phyloP scores from a whole-genome alignment of 306 rosid genomes.

The Boehmeria nivea region DNA sequence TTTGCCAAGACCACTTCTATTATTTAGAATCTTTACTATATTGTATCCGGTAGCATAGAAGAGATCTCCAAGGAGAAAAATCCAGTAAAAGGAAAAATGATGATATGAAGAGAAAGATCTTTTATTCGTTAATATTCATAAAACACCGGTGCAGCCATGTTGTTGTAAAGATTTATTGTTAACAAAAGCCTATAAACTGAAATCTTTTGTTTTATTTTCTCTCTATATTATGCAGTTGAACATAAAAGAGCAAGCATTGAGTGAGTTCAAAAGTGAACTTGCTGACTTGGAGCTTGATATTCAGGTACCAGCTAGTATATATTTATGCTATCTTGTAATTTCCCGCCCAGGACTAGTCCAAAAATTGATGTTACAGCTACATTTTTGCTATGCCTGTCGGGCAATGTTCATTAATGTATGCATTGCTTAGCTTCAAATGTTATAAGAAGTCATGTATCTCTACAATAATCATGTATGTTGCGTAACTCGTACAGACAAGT shows the following conservation, averaged over 20 bases:
- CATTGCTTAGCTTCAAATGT: no score
- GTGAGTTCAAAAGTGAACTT: slow-evolving; percentile 72
- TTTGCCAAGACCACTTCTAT: no score
- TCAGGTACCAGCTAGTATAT: slow-evolving; percentile 48
- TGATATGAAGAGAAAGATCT: no score
- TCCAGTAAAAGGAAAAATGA: not conserved
- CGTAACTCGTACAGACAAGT: no score
- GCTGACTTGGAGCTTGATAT: slow-evolving; percentile 70
- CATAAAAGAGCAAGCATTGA: slow-evolving; percentile 68
- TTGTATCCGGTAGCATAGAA: no score
- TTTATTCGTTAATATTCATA: not conserved
- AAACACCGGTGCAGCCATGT: not conserved
- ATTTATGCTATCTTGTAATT: no score
- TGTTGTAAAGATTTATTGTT: not conserved
- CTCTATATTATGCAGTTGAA: slow-evolving; percentile 47
- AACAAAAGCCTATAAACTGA: slow-evolving; percentile 9
- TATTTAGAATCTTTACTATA: no score
- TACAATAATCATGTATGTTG: no score
- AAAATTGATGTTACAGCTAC: not conserved
- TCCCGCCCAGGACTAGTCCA: not conserved
- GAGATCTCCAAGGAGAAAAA: no score
- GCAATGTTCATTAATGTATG: no score
- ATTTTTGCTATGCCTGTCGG: not conserved
- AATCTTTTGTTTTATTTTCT: not conserved
- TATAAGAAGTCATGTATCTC: no score